Evolutionary conservation across 2,329 filamentous ascomycete species (phyloP).

Genomic region (Fusarium sp.): DNA sequence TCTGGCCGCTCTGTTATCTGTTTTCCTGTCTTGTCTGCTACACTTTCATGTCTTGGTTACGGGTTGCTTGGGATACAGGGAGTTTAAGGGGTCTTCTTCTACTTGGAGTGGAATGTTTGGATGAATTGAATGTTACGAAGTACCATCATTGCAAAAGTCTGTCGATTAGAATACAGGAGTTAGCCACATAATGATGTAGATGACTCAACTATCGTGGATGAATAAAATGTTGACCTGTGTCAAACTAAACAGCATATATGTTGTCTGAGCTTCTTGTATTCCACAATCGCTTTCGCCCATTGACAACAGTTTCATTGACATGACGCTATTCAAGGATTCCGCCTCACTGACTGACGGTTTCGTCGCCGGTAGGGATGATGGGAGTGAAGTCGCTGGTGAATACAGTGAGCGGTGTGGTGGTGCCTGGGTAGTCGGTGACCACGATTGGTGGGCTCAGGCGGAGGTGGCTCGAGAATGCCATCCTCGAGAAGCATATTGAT

Average conservation of each 20-base stretch:
- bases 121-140: slow-evolving; percentile 3
- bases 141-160: slow-evolving; percentile 33
- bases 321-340: background rate
- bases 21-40: slow-evolving; percentile 4
- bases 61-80: slow-evolving; percentile 11
- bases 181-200: background rate
- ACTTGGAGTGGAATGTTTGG: background rate
- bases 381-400: slow-evolving; percentile 41
- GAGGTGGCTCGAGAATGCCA: slow-evolving; percentile 33
- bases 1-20: slow-evolving; percentile 1
- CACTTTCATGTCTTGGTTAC: background rate
- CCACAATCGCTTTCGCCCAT: background rate
- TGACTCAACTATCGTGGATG: no score
- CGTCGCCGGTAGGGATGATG: slow-evolving; percentile 43
- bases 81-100: slow-evolving; percentile 17
- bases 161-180: slow-evolving; percentile 30
- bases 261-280: no score
- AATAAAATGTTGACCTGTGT: background rate
- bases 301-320: background rate
- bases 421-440: slow-evolving; percentile 35
- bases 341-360: slow-evolving; percentile 11
- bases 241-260: background rate
- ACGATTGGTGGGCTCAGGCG: slow-evolving; percentile 1
- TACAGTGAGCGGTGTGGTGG: slow-evolving; percentile 41
- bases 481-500: slow-evolving; percentile 28